phyloP scores from a whole-genome alignment of 768 basidiomycete species.

The Tricholoma furcatifolium region DNA sequence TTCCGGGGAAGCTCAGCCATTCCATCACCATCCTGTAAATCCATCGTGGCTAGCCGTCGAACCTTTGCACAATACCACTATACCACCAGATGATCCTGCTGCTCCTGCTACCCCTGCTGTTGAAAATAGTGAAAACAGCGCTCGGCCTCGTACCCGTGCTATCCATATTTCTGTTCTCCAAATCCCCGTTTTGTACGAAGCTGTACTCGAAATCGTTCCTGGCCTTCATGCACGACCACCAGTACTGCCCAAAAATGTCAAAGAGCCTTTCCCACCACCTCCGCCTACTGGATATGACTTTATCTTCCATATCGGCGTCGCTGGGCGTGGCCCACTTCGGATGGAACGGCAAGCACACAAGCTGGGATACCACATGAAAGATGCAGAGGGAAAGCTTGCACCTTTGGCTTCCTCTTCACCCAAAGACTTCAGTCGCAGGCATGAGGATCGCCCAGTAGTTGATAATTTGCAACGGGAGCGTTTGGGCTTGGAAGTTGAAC shows the following conservation, averaged over 20 bases:
- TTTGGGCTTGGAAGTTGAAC: slow-evolving; percentile 37
- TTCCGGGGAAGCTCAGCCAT: slow-evolving; percentile 42
- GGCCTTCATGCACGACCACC: slow-evolving; percentile 63
- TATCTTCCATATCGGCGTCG: slow-evolving; percentile 70
- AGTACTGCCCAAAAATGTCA: slow-evolving; percentile 36
- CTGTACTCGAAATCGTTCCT: slow-evolving; percentile 53
- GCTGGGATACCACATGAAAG: slow-evolving; percentile 67
- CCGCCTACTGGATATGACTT: slow-evolving; percentile 61
- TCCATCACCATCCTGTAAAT: slow-evolving; percentile 53
- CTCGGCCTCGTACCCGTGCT: slow-evolving; percentile 26
- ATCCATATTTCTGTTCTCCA: slow-evolving; percentile 61
- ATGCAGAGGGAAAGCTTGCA: slow-evolving; percentile 56
- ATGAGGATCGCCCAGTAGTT: slow-evolving; percentile 31
- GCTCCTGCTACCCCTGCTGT: slow-evolving; percentile 16
- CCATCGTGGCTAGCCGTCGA: slow-evolving; percentile 74
- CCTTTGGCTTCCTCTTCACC: slow-evolving; percentile 43
- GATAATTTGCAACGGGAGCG: slow-evolving; percentile 37
- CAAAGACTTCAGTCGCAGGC: slow-evolving; percentile 40
- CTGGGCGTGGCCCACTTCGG: slow-evolving; percentile 58
- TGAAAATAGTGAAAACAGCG: no score
- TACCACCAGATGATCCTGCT: slow-evolving; percentile 35
- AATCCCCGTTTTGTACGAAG: slow-evolving; percentile 59
- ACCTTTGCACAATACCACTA: slow-evolving; percentile 55
- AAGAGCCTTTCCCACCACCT: slow-evolving; percentile 32
- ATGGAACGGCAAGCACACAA: slow-evolving; percentile 70